Conservation (phyloP, 1,284 basidiomycete species). For the Cutaneotrichosporon dermatis region DNA sequence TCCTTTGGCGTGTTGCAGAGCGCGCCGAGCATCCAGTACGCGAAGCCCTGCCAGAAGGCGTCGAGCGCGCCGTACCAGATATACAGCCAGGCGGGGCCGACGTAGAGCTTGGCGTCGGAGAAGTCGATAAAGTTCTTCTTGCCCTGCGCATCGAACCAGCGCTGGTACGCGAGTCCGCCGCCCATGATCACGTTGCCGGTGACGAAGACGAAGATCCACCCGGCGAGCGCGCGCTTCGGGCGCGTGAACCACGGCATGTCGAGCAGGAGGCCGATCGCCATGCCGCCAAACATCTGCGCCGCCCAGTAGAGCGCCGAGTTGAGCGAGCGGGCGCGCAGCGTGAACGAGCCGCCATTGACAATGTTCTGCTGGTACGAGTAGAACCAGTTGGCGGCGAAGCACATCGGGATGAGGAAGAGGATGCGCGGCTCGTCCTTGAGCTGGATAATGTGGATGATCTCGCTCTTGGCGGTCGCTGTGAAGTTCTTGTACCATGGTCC, state of each 20-base stretch:
- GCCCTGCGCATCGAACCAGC: slow-evolving; percentile 10
- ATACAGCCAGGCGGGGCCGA: slow-evolving; percentile 30
- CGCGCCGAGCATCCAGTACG: slow-evolving; percentile 32
- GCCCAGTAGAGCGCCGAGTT: slow-evolving; percentile 49
- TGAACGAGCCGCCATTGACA: slow-evolving; percentile 38
- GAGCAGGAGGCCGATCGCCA: slow-evolving; percentile 28
- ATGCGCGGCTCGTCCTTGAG: slow-evolving; percentile 23
- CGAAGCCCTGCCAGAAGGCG: slow-evolving; percentile 39
- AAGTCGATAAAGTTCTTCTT: slow-evolving; percentile 18
- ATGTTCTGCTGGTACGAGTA: slow-evolving; percentile 31
- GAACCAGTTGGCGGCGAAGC: slow-evolving; percentile 18
- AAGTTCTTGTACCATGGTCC: slow-evolving; percentile 14
- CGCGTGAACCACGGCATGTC: slow-evolving; percentile 22
- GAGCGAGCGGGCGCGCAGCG: slow-evolving; percentile 39
- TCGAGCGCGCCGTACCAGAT: slow-evolving; percentile 40
- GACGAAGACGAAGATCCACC: slow-evolving; percentile 25
- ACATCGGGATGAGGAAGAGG: slow-evolving; percentile 25
- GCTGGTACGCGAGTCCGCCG: slow-evolving; percentile 21
- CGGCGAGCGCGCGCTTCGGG: slow-evolving; percentile 21
- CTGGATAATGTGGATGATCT: slow-evolving; percentile 13
- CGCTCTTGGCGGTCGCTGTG: slow-evolving; percentile 7
- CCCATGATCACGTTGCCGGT: slow-evolving; percentile 30
- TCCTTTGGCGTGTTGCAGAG: slow-evolving; percentile 23
- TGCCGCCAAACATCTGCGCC: slow-evolving; percentile 31
- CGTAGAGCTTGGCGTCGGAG: slow-evolving; percentile 21